Conservation (phyloP, 805 yeast species). For the Kodamaea sagamina region DNA sequence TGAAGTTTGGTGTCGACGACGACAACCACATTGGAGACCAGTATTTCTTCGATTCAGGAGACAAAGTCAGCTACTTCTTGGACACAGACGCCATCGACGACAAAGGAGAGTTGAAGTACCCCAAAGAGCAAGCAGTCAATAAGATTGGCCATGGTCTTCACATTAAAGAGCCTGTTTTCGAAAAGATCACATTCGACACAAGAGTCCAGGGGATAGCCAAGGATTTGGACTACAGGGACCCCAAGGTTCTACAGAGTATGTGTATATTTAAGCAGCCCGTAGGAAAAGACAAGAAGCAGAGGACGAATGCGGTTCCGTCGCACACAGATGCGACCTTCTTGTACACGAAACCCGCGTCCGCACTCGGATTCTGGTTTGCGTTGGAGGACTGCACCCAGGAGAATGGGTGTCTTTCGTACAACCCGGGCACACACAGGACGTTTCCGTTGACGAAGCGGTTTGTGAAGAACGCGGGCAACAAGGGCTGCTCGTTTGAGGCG, state of each 20-base stretch:
- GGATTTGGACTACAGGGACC: slow-evolving; percentile 57
- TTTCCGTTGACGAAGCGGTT: slow-evolving; percentile 61
- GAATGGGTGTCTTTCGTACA: slow-evolving; percentile 70
- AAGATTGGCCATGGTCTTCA: slow-evolving; percentile 83
- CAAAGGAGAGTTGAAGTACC: slow-evolving; percentile 51
- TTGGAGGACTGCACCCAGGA: slow-evolving; percentile 65
- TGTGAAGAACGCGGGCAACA: slow-evolving; percentile 51
- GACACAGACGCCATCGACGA: slow-evolving; percentile 68
- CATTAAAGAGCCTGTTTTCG: slow-evolving; percentile 51
- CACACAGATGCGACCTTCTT: slow-evolving; percentile 78
- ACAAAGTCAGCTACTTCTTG: slow-evolving; percentile 67
- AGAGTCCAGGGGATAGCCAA: slow-evolving; percentile 53
- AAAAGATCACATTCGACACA: slow-evolving; percentile 50
- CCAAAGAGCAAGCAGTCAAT: slow-evolving; percentile 61
- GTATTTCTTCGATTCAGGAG: slow-evolving; percentile 68
- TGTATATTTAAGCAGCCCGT: slow-evolving; percentile 72
- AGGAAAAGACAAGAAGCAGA: slow-evolving; percentile 11
- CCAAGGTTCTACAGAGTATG: slow-evolving; percentile 78
- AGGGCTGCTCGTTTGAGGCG: slow-evolving; percentile 59
- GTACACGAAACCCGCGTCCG: slow-evolving; percentile 68
- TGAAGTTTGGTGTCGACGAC: slow-evolving; percentile 64
- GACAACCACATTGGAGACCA: slow-evolving; percentile 69
- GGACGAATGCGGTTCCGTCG: slow-evolving; percentile 65
- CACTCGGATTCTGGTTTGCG: slow-evolving; percentile 82
- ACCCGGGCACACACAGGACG: slow-evolving; percentile 69